Evolutionary conservation across 106 monocot genomes (phyloP).

Genomic region (Phalaenopsis equestris): DNA sequence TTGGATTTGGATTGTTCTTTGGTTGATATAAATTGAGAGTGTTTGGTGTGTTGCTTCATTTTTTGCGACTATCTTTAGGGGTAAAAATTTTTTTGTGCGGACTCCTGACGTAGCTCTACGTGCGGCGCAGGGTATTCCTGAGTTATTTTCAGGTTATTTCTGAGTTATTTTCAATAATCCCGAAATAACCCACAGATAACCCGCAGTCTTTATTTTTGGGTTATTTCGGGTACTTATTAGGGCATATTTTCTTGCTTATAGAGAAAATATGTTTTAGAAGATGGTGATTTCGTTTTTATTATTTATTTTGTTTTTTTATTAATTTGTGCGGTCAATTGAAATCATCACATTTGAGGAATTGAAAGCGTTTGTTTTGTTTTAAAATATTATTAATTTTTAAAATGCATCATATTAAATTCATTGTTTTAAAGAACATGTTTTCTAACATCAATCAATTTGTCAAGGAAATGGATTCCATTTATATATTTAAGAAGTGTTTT

Average conservation of each 20-base stretch:
- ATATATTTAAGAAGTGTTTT: neutral
- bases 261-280: neutral
- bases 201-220: too few species aligned
- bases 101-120: too few species aligned
- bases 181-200: too few species aligned
- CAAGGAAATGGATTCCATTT: neutral
- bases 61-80: neutral
- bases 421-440: neutral
- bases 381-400: neutral
- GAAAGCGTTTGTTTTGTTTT: neutral
- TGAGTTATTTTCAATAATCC: too few species aligned
- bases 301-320: too few species aligned
- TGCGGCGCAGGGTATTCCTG: too few species aligned
- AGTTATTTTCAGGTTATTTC: too few species aligned
- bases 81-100: too few species aligned
- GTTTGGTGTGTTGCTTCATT: neutral
- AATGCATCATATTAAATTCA: neutral
- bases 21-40: neutral
- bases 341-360: neutral
- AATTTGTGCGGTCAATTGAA: neutral
- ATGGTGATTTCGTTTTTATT: neutral
- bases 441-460: neutral
- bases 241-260: neutral
- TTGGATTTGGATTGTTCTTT: conserved; percentile 2
- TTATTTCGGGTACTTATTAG: neutral